A percentile compares a stretch with the other conserved stretches of the same genome.
Conservation (phyloP, 2,329 filamentous ascomycete genomes). For the Venturia pyrina region DNA sequence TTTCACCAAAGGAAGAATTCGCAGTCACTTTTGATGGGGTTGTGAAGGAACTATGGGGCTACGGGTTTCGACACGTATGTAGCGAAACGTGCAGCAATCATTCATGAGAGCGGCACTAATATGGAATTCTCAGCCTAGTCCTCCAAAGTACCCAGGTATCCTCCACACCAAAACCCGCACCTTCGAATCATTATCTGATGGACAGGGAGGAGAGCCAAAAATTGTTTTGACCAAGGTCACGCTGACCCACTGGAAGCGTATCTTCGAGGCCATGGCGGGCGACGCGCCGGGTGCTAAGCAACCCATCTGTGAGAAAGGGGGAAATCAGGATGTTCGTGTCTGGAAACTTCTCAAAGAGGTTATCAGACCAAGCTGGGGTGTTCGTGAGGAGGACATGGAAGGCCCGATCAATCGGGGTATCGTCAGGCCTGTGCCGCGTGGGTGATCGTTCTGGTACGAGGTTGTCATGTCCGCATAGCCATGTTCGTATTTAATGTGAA, state of each 20-base stretch:
- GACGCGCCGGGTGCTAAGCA: not conserved
- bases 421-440: not conserved
- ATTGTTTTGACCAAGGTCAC: not conserved
- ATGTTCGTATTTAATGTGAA: too few species aligned
- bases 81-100: not conserved
- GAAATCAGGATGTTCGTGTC: not conserved
- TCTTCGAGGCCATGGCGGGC: not conserved
- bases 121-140: not conserved
- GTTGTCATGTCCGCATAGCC: not conserved
- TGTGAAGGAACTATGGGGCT: not conserved
- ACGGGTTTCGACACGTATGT: not conserved
- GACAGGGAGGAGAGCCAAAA: not conserved
- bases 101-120: not conserved
- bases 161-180: not conserved
- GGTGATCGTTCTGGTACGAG: not conserved
- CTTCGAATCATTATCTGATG: not conserved
- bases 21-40: not conserved
- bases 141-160: not conserved
- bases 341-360: not conserved
- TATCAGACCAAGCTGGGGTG: not conserved
- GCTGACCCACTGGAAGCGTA: not conserved
- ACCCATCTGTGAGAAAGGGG: not conserved
- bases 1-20: not conserved
- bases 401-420: not conserved
- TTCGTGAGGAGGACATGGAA: not conserved